Base-by-base conservation (phyloP, 2,329 filamentous ascomycete species). In the Monosporascus sp. region DNA sequence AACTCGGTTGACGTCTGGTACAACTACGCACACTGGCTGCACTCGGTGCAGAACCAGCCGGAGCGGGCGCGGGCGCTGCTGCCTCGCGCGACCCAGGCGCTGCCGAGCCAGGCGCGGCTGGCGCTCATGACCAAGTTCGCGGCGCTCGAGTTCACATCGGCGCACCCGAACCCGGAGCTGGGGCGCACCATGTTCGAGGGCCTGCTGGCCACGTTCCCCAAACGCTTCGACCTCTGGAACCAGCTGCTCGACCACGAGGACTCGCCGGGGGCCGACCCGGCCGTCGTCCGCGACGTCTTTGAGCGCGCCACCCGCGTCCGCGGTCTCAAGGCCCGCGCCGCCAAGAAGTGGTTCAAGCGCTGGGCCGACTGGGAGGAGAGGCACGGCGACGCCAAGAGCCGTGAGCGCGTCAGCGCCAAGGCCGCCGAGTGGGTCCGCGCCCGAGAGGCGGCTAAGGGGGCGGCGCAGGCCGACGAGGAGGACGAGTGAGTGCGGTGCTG, bases 181-280 rank as follows among this genome's bases (percentile, higher is more conserved):
- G 94, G 94, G 9, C 87, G 95, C 19, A 99, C 95, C 26, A 87
- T 97, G 66, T 97, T 97, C 64, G 93, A 97, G 71, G 88, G 87
- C 40, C 79, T 99, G 8, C 79, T 99, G 7, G 82, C 84, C 37
- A 87, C 88, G 5, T 96, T 87, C 76, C 90, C 91, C 46, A 96
- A 95, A 77, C 90, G 91, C 69, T 84, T 91, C 55, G 91, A 97
- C 68, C 77, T 97, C 50, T 97, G 93, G 93, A 94, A 91, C 71
- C 87, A 96, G 71, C 85, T 96, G 60, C 74, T 97, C 1, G 91
- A 96, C 67, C 80, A 97, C 52, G 94, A 99, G 75, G 83, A 84
- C 54, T 74, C 71, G 17, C 66, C 68, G n/a, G 78, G 80, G 37
- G 69, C 70, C 11, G 81, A 85, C 51, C 64, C 67, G 49, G 67